A percentile compares a stretch with the other conserved stretches of the same genome.
Evolutionary conservation across 2,329 filamentous ascomycete species (phyloP).

Genomic region (Bisporella sp.): DNA sequence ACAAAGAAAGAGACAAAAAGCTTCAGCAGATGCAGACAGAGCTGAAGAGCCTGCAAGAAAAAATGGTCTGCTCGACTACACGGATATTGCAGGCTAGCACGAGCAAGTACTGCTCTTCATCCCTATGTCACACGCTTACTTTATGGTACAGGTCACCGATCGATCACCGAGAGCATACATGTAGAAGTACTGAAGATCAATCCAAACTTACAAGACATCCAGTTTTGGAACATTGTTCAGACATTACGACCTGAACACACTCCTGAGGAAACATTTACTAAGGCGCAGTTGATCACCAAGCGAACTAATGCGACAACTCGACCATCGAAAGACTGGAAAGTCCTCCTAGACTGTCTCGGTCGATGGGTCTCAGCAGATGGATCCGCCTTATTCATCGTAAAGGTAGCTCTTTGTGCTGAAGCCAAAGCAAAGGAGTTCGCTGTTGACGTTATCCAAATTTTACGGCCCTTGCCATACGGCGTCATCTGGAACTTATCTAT

Average conservation of each 20-base stretch:
- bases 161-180: no score
- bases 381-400: constrained; percentile 3
- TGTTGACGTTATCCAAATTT: constrained; percentile 1
- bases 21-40: constrained; percentile 5
- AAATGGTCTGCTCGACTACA: not conserved
- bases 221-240: not conserved
- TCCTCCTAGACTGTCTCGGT: not conserved
- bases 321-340: not conserved
- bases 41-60: not conserved
- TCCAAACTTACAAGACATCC: not conserved
- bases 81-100: not conserved
- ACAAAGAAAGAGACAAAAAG: constrained; percentile 1
- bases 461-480: not conserved
- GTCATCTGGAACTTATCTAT: constrained; percentile 3
- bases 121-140: constrained; percentile 5
- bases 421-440: constrained; percentile 1
- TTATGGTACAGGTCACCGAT: no score
- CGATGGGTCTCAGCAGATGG: constrained; percentile 1
- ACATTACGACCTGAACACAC: not conserved
- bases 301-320: not conserved
- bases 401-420: not conserved
- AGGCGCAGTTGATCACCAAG: not conserved
- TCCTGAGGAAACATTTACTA: not conserved
- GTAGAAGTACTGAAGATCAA: no score
- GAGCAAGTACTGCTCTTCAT: not conserved